Percentiles rank a stretch among this genome's conserved stretches.
Evolutionary conservation across 768 basidiomycete species (phyloP).

Genomic region (Termitomyces sp.): DNA sequence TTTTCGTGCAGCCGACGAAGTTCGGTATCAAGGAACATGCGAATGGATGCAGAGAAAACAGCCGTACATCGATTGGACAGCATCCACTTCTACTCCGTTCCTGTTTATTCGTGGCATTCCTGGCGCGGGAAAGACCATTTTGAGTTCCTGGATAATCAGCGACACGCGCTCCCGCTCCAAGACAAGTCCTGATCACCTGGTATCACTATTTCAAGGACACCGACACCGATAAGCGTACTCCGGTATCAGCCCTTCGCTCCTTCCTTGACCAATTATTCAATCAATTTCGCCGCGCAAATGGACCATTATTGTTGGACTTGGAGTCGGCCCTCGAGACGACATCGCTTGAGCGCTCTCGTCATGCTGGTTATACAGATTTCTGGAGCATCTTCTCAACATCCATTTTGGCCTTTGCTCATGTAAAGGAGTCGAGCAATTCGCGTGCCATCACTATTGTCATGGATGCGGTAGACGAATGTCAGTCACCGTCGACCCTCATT

Average conservation of each 20-base stretch:
- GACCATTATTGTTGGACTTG: neutral
- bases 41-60: slow-evolving; percentile 5
- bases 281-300: neutral
- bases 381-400: neutral
- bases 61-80: neutral
- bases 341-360: neutral
- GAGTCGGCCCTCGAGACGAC: neutral
- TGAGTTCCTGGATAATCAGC: slow-evolving; percentile 10
- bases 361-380: neutral
- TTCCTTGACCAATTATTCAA: slow-evolving; percentile 1
- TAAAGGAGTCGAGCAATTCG: neutral
- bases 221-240: neutral
- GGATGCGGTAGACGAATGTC: slow-evolving; percentile 10
- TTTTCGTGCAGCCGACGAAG: neutral
- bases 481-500: neutral
- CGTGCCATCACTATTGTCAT: neutral
- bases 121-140: slow-evolving; percentile 7
- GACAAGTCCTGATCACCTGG: neutral
- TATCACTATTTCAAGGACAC: slow-evolving; percentile 10
- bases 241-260: neutral
- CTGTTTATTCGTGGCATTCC: slow-evolving; percentile 7
- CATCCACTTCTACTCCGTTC: neutral
- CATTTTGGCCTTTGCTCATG: neutral
- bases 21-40: slow-evolving; percentile 3
- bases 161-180: neutral